A percentile compares a stretch with the other conserved stretches of the same genome.
Evolutionary conservation across 352 stramenopile species (phyloP).

Genomic region (Globisporangium mamillatum): DNA sequence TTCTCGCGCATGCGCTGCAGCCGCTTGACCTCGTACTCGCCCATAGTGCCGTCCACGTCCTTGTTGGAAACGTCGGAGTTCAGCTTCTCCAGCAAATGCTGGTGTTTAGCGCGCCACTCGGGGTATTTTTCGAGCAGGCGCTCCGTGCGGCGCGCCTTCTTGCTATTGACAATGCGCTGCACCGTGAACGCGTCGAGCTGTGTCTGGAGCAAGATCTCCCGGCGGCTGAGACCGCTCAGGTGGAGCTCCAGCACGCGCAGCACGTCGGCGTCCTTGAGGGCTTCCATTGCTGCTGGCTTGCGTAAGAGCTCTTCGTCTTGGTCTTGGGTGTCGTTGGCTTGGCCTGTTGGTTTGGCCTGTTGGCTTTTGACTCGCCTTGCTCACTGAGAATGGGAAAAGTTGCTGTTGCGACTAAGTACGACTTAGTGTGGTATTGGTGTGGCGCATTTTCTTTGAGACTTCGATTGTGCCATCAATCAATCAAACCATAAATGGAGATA

Average conservation of each 20-base stretch:
- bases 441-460: neutral
- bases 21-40: constrained; percentile 61
- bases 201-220: neutral
- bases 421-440: neutral
- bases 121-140: constrained; percentile 1
- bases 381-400: neutral
- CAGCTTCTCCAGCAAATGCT: neutral
- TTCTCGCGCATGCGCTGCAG: constrained; percentile 52
- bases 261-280: neutral
- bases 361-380: neutral
- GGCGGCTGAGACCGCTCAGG: neutral
- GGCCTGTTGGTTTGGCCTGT: neutral
- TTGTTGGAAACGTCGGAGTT: neutral
- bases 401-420: neutral
- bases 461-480: too few relatives aligned
- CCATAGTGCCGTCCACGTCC: neutral
- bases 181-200: neutral
- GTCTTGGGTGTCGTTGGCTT: too few relatives aligned
- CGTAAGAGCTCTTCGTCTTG: neutral
- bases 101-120: neutral
- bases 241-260: constrained; percentile 1
- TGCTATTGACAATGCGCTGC: neutral
- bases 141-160: neutral
- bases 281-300: neutral
- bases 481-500: too few relatives aligned